These are phyloP conservation scores for Psilocybe azurescens DNA, from an alignment of 768 basidiomycete species.

Conservation along the genomic window DNA sequence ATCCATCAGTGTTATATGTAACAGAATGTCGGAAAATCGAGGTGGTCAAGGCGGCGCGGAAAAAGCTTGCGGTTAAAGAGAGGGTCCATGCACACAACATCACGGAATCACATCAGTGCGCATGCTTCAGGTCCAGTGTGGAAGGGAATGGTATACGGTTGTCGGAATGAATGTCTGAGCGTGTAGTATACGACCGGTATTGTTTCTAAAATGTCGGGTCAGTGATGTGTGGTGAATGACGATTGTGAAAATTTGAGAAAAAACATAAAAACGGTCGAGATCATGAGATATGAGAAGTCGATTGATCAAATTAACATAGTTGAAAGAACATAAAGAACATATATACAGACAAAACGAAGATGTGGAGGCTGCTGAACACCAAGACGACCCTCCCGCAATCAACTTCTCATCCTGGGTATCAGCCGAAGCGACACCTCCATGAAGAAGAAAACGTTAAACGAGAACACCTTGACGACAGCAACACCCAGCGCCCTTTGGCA, in stretches of 20 bases:
- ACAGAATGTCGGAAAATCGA: neutral
- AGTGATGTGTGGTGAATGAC: too few relatives aligned
- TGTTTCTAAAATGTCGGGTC: too few relatives aligned
- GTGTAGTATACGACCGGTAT: too few relatives aligned
- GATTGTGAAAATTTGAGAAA: too few relatives aligned
- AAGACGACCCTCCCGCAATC: constrained; percentile 32
- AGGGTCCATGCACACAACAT: neutral
- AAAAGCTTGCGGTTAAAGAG: neutral
- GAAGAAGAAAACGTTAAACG: constrained; percentile 49
- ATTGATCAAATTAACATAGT: too few relatives aligned
- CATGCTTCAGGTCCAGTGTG: neutral
- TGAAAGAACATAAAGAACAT: neutral
- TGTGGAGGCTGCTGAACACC: constrained; percentile 41
- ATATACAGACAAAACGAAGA: constrained; percentile 9
- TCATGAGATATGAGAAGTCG: too few relatives aligned
- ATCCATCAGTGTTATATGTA: neutral
- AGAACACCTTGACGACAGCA: constrained; percentile 37
- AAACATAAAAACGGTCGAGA: too few relatives aligned
- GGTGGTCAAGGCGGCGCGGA: neutral
- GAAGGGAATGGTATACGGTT: neutral
- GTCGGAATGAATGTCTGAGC: too few relatives aligned
- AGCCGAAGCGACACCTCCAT: constrained; percentile 74
- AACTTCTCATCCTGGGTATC: constrained; percentile 68
- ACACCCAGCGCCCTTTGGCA: constrained; percentile 37
- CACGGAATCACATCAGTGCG: neutral